Evolutionary conservation across 192 early-diverging fungal genomes (phyloP), one percentile per base, ranked within the genome.

Genomic region (Fimicolochytrium jonesii): DNA sequence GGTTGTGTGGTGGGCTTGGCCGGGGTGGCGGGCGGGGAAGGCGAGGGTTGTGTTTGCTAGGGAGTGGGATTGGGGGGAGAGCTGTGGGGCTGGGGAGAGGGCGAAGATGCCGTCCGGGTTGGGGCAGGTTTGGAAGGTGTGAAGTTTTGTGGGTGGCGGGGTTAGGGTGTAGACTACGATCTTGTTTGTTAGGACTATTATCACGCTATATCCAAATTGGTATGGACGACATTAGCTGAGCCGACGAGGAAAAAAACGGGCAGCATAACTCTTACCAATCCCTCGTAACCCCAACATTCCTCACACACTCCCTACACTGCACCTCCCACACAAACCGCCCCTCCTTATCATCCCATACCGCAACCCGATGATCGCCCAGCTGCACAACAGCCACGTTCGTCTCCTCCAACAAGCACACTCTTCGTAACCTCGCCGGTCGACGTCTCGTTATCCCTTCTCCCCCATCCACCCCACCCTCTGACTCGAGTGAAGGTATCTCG

Each of bases 51-150:
- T 53, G 44, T 11, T 18, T 18, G 50, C 10, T 15, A 7, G 23
- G 10, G 42, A 23, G 3, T 25, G 3, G n/a, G n/a, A n/a, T n/a
- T n/a, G n/a, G n/a, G n/a, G n/a, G n/a, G n/a, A n/a, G n/a, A n/a
- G n/a, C n/a, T n/a, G n/a, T n/a, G n/a, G n/a, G 26, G 31, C 9
- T 9, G 45, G 74, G 20, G 88, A 86, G 51, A 89, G 75, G 3
- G 88, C 67, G 43, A 87, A 87, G 73, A 86, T 77, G 52, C 89
- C 90, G 57, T 89, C 86, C 64, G 89, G 89, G 69, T 94, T 92
- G 59, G 87, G 87, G 9, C 79, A 71, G 0, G 91, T 96, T 61
- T 92, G 88, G 73, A 93, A 91, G 6, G 85, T 83, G 52, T 90
- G 88, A 35, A 94, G 68, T 51, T 82, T 81, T 28, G 80, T 78